Evolutionary conservation across 176 grass and related monocot species (phyloP).

Genomic region (Lolium rigidum): DNA sequence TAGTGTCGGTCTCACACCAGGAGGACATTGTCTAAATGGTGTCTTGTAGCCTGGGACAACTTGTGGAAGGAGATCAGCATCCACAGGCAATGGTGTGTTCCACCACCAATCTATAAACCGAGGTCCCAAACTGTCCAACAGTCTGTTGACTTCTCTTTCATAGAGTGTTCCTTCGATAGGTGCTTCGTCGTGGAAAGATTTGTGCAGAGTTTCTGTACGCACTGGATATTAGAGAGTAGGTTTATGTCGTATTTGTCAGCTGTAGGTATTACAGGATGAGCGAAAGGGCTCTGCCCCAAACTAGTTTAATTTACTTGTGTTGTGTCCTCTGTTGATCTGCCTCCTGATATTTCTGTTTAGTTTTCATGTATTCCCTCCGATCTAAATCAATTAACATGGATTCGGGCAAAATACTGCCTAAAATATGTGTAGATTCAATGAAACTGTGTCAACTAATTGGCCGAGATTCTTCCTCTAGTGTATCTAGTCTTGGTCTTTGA

Average conservation of each 20-base stretch:
- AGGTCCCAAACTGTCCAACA: slow-evolving; percentile 79
- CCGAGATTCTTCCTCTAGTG: no score
- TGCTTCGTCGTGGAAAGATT: neutral
- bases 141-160: slow-evolving; percentile 84
- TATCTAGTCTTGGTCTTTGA: no score
- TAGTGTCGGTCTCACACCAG: slow-evolving; percentile 58
- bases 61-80: slow-evolving; percentile 85
- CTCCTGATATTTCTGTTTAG: no score
- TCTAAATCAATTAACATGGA: neutral
- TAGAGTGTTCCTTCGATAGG: slow-evolving; percentile 63
- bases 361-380: neutral
- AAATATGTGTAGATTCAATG: no score
- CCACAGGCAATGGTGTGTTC: slow-evolving; percentile 87
- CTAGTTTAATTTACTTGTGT: neutral
- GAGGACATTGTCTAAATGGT: slow-evolving; percentile 74
- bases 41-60: slow-evolving; percentile 61
- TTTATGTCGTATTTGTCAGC: neutral
- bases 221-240: neutral
- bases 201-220: neutral
- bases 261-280: neutral
- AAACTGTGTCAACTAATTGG: no score
- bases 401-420: no score
- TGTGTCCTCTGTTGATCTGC: neutral
- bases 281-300: neutral
- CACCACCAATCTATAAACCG: slow-evolving; percentile 99